Evolutionary conservation across 768 basidiomycete genomes (phyloP).

Genomic region (Lactifluus volemus): DNA sequence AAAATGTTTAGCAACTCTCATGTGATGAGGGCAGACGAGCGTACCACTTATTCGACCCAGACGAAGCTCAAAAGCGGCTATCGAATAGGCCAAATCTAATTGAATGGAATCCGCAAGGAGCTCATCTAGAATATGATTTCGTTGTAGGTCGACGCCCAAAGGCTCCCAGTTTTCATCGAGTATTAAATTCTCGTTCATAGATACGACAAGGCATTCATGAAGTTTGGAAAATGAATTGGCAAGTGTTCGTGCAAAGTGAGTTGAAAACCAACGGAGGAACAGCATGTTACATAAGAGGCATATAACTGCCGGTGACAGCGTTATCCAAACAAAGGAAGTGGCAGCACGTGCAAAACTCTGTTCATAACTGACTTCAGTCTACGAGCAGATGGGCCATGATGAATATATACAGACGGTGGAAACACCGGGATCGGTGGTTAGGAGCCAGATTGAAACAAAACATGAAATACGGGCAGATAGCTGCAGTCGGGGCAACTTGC

Average conservation of each 20-base stretch:
- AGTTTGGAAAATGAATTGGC: slow-evolving; percentile 29
- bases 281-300: slow-evolving; percentile 32
- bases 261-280: slow-evolving; percentile 35
- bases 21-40: slow-evolving; percentile 1
- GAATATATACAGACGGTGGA: slow-evolving; percentile 24
- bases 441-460: slow-evolving; percentile 39
- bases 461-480: slow-evolving; percentile 38
- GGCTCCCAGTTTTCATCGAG: neutral
- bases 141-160: slow-evolving; percentile 16
- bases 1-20: slow-evolving; percentile 2
- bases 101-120: slow-evolving; percentile 31
- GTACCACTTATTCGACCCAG: slow-evolving; percentile 37
- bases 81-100: slow-evolving; percentile 35
- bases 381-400: neutral
- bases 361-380: slow-evolving; percentile 12
- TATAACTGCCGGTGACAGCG: slow-evolving; percentile 30
- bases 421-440: slow-evolving; percentile 32
- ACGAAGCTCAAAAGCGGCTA: slow-evolving; percentile 39
- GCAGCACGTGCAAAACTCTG: slow-evolving; percentile 23
- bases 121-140: slow-evolving; percentile 20
- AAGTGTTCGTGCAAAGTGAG: slow-evolving; percentile 35
- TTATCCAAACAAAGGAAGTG: slow-evolving; percentile 34
- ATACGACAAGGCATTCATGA: slow-evolving; percentile 28
- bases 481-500: slow-evolving; percentile 37
- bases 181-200: slow-evolving; percentile 25